A percentile compares a stretch with the other conserved stretches of the same genome.
These are phyloP conservation scores for Trichoderma asperellum DNA, from an alignment of 2,329 filamentous ascomycete species.

Conservation along the genomic window DNA sequence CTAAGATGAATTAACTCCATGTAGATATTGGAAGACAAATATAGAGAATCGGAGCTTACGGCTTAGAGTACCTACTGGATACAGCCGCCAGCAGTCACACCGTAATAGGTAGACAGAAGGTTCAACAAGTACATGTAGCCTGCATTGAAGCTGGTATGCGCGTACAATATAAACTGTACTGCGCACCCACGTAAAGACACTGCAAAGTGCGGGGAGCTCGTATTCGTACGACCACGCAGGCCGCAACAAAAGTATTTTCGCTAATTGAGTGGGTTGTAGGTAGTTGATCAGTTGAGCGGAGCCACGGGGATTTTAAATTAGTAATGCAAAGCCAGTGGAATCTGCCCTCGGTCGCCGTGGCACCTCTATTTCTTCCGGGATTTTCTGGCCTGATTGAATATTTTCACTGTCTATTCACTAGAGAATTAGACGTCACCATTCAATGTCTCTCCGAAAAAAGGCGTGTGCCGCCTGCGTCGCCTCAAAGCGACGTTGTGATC, in stretches of 20 bases:
- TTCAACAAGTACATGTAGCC: background rate
- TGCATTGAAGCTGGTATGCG: background rate
- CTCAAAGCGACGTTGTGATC: background rate
- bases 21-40: background rate
- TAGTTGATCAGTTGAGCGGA: background rate
- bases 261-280: background rate
- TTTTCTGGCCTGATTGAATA: background rate
- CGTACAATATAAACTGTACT: background rate
- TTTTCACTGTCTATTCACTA: background rate
- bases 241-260: background rate
- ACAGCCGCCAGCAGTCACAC: background rate
- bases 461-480: background rate
- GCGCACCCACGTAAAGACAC: background rate
- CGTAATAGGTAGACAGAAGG: background rate
- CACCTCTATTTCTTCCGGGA: background rate
- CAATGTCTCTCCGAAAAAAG: background rate
- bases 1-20: background rate
- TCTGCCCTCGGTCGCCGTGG: background rate
- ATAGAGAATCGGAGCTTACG: background rate
- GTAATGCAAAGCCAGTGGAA: background rate
- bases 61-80: background rate
- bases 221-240: background rate
- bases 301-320: background rate
- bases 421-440: background rate
- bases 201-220: background rate